Evolutionary conservation across 352 stramenopile genomes (phyloP), one percentile per base, ranked within the genome.

Genomic region (Globisporangium rhizosaccharum): DNA sequence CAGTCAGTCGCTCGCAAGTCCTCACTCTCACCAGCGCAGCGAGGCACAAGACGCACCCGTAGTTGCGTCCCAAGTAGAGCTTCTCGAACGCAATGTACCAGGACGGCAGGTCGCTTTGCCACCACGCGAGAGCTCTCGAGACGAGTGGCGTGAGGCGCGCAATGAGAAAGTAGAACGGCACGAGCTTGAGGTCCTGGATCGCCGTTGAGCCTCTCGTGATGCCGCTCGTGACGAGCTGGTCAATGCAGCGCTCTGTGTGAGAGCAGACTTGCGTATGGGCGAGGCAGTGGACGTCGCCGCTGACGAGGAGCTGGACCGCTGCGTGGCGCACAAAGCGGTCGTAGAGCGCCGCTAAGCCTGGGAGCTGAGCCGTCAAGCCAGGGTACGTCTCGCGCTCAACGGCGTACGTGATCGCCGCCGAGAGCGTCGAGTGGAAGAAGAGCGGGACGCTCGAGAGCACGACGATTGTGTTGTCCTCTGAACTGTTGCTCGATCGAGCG

Each of bases 321-420:
- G 67, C 47, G 28, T 78, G 65, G 12, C 45, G 53, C 23, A 67
- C 51, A 47, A 87, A 85, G 25, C 78, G 12, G 2, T 57, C 28
- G 44, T 66, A 81, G 3, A 88, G 73, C 23, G 72, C 61, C 7
- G 70, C 41, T 2, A 85, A 57, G 9, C 73, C 73, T 30, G 42
- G 11, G 9, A 59, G 52, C 18, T 86, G 68, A 0, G 62, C 66
- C 23, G 15, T 39, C 51, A 82, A 66, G 23, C 82, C 82, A 17
- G 82, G 82, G 33, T 91, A 91, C 45, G 72, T 74, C 56, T 91
- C 82, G 9, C 81, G 67, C 51, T 91, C 82, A 18, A 87, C 68
- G 2, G 62, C 15, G 54, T 86, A 70, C 53, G 70, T 72, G 36
- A 91, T 76, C 15, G 57, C 63, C 6, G 75, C 75, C 3, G 79